Percentiles rank a stretch among this genome's conserved stretches.
These are phyloP conservation scores for Brettanomyces naardenensis DNA, from an alignment of 805 yeast species.

Conservation along the genomic window DNA sequence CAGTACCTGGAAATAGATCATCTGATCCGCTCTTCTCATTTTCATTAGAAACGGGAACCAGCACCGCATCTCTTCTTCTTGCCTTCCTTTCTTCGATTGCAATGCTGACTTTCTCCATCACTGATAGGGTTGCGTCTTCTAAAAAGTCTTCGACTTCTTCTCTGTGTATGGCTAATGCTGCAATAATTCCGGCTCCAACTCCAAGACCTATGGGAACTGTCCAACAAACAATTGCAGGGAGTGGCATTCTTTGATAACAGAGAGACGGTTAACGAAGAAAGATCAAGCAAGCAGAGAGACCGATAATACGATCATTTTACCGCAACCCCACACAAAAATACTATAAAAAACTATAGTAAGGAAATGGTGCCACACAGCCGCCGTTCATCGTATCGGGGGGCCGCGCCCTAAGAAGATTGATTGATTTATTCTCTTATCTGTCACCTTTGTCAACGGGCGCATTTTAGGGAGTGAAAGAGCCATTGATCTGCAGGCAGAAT, in stretches of 20 bases:
- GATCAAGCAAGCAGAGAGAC: too few species aligned
- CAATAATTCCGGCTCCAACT: constrained; percentile 18
- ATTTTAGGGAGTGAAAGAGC: too few species aligned
- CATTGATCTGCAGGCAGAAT: too few species aligned
- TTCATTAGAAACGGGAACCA: not conserved
- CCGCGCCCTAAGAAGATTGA: too few species aligned
- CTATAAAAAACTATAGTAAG: too few species aligned
- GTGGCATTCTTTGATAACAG: not conserved
- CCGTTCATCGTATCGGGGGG: too few species aligned
- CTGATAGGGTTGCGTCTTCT: constrained; percentile 10
- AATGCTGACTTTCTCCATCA: constrained; percentile 7
- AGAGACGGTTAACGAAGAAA: too few species aligned
- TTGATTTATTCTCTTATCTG: too few species aligned
- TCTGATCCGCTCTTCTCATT: not conserved
- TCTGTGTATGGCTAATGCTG: constrained; percentile 18
- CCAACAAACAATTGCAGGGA: constrained; percentile 1
- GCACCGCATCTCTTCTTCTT: constrained; percentile 6
- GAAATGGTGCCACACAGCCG: too few species aligned
- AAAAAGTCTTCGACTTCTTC: constrained; percentile 21
- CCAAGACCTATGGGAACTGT: constrained; percentile 19
- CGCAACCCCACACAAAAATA: too few species aligned
- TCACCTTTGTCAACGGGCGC: too few species aligned
- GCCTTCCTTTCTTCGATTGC: constrained; percentile 10
- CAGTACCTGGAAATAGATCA: not conserved
- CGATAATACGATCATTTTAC: too few species aligned